Base-by-base conservation (phyloP, 495 filamentous ascomycete species). In the Corynascus novoguineensis region DNA sequence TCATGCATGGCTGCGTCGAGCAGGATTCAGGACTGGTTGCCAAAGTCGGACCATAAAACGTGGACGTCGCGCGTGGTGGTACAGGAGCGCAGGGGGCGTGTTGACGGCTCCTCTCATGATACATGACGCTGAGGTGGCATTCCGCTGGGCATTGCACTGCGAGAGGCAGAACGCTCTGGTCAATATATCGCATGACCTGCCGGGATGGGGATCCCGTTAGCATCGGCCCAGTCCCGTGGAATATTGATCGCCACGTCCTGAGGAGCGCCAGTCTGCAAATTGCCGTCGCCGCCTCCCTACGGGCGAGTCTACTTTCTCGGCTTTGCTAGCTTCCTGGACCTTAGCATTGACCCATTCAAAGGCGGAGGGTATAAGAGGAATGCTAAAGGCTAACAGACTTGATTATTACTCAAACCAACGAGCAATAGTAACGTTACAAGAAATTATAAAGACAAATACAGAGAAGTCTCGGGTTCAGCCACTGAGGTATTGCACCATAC, bases 1-100 rank as follows among this genome's bases (percentile, higher is more conserved):
- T 55, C 52, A 14, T 55, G 28, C 40, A 55, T 55, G 6, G 52
- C 52, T 17, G 21, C 52, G 52, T 55, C 52, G n/a, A 55, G 37
- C 9, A 55, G 25, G 19, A 44, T 29, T 3, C 52, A 17, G 3
- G 52, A 41, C 38, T 32, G 11, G 21, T 55, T 55, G 28, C 28
- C 40, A 32, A 55, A 34, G 37, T 55, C 52, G 40, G 40, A 55
- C 11, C 52, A 38, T 11, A 55, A 55, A 15, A 55, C 40, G 42
- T 55, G 40, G 28, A 55, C 40, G 52, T 55, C 52, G 40, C 46
- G 52, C 6, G 52, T 55, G 5, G 40, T 55, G 15, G 10, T 4
- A 6, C 52, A 17, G 12, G 41, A 44, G 40, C 52, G 52, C 37
- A 55, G 40, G 28, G n/a, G 46, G 52, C 8, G 52, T 55, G 40